Evolutionary conservation across 805 yeast species (phyloP), one percentile per base, ranked within the genome.

Genomic region (Pichia occidentalis): DNA sequence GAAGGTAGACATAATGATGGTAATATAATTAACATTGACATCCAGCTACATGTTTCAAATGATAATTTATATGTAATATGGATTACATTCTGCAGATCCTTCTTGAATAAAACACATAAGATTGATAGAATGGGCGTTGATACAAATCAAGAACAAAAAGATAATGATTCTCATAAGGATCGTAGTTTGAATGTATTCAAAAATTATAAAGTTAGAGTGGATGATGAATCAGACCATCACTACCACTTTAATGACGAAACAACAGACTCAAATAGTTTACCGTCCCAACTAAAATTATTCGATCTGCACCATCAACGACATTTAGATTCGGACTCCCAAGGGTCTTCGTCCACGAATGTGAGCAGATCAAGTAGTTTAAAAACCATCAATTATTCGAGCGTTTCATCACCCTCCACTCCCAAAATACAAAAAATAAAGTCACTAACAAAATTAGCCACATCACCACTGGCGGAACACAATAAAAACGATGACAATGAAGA

Each of bases 61-160:
- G 52, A 64, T 11, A 77, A 73, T 14, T 66, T 77, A 7, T 70
- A 71, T 36, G 77, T 85, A 3, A 59, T 88, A 16, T 90, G 97
- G 97, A 71, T 90, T 9, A 85, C 95, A 0, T 87, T 84, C 54
- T 80, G 90, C 1, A 75, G 90, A 50, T 53, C 59, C 18, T 18
- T 27, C 14, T 28, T 42, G 3, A 16, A 29, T 24, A 22, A 24
- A 18, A 11, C 10, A 17, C 32, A 24, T 26, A 14, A 40, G 14
- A 5, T 23, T 18, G 18, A 16, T 10, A 13, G n/a, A 10, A 16
- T 31, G 13, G 12, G 11, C 7, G 18, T 7, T 26, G 18, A 16
- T 4, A 3, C 20, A 4, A 24, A 17, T 11, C 12, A 32, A 5
- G 19, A 4, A 17, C 3, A 11, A 16, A 20, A 10, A 20, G 18